These are phyloP conservation scores for Phalaenopsis hybrid DNA, from an alignment of 116 monocot species.

Conservation along the genomic window DNA sequence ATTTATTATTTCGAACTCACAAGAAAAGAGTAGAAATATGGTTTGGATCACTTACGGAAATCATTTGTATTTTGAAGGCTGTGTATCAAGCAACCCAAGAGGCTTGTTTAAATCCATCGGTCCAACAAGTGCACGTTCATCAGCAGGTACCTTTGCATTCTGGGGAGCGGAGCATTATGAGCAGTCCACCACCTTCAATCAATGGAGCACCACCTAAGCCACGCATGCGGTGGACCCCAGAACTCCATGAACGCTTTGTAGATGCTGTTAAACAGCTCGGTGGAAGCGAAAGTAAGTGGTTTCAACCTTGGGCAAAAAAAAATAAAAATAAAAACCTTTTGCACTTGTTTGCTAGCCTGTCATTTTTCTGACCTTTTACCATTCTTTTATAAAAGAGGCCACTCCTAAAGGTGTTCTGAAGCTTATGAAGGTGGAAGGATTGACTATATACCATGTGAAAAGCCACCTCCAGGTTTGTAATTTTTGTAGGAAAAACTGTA, in stretches of 20 bases:
- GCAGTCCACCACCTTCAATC: constrained; percentile 32
- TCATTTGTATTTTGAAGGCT: constrained; percentile 10
- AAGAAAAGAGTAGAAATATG: background rate
- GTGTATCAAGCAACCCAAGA: constrained; percentile 18
- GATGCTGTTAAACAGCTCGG: constrained; percentile 74
- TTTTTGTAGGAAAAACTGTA: background rate
- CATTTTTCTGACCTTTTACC: background rate
- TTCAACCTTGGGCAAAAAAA: background rate
- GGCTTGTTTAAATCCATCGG: constrained; percentile 16
- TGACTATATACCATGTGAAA: constrained; percentile 99
- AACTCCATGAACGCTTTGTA: constrained; percentile 69
- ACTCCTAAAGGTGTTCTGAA: constrained; percentile 98
- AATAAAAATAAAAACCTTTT: background rate
- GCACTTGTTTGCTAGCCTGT: background rate
- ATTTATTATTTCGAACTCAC: no score
- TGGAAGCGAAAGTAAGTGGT: constrained; percentile 67
- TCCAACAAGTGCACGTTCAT: constrained; percentile 21
- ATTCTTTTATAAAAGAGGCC: constrained; percentile 52
- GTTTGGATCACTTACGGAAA: background rate
- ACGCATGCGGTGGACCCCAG: constrained; percentile 78
- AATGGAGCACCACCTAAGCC: constrained; percentile 32
- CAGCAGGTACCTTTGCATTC: constrained; percentile 38
- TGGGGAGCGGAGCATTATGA: constrained; percentile 32
- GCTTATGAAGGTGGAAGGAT: constrained; percentile 79
- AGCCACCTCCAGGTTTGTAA: constrained; percentile 84